Evolutionary conservation across 2,329 filamentous ascomycete species (phyloP).

Genomic region (Claviceps sorghi): DNA sequence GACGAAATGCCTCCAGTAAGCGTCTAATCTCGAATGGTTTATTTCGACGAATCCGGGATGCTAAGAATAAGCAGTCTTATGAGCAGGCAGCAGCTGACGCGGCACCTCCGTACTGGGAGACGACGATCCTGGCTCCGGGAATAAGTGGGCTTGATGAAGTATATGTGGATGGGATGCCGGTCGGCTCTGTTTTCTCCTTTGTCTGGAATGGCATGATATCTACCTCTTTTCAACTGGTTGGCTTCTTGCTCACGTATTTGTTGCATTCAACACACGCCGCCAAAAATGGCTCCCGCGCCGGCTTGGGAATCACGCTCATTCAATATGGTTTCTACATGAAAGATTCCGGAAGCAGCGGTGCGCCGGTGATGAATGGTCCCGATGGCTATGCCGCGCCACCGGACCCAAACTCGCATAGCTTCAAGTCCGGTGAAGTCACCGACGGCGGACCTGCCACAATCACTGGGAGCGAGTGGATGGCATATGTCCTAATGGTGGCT

Average conservation of each 20-base stretch:
- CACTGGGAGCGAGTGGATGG: slow-evolving; percentile 69
- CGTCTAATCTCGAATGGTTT: slow-evolving; percentile 11
- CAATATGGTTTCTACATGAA: slow-evolving; percentile 98
- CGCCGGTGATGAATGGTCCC: slow-evolving; percentile 31
- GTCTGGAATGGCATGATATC: slow-evolving; percentile 93
- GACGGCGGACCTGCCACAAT: slow-evolving; percentile 40
- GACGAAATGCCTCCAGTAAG: slow-evolving; percentile 89
- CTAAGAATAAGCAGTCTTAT: slow-evolving; percentile 53
- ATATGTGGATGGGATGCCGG: slow-evolving; percentile 90
- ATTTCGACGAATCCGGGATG: slow-evolving; percentile 14
- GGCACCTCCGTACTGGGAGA: slow-evolving; percentile 97
- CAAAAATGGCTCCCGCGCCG: slow-evolving; percentile 91
- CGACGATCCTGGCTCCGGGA: slow-evolving; percentile 87
- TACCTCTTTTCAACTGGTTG: slow-evolving; percentile 92
- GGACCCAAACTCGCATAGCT: slow-evolving; percentile 82
- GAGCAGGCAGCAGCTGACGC: slow-evolving; percentile 96
- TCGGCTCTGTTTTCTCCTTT: slow-evolving; percentile 75
- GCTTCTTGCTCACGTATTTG: slow-evolving; percentile 94
- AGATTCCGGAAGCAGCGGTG: slow-evolving; percentile 32
- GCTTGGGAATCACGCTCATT: slow-evolving; percentile 85
- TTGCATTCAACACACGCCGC: slow-evolving; percentile 95
- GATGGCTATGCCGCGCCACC: slow-evolving; percentile 55
- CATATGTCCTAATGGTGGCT: slow-evolving; percentile 88
- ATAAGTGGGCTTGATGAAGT: slow-evolving; percentile 86
- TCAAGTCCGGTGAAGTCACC: slow-evolving; percentile 57